Percentiles rank a stretch among this genome's conserved stretches.
phyloP scores from a whole-genome alignment of 1,284 basidiomycete genomes.

The Leccinum griseonigrum region DNA sequence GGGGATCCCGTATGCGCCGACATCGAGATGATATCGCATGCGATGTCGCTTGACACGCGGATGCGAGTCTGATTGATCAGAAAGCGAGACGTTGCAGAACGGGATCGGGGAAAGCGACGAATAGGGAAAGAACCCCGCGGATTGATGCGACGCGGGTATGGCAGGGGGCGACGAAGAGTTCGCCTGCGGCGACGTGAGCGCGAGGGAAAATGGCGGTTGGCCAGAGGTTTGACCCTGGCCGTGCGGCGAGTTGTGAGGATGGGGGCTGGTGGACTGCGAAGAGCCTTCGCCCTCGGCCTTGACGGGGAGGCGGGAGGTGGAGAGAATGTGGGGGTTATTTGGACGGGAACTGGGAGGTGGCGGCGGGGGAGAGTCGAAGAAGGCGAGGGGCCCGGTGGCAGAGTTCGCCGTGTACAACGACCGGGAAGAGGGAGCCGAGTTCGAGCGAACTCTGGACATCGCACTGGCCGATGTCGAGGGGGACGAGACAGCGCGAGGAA shows the following conservation, averaged over 20 bases:
- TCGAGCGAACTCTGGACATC: constrained; percentile 45
- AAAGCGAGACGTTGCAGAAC: constrained; percentile 26
- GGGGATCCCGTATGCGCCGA: constrained; percentile 72
- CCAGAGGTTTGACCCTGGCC: constrained; percentile 32
- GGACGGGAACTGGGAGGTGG: constrained; percentile 40
- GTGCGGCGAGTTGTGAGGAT: constrained; percentile 30
- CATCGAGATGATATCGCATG: constrained; percentile 60
- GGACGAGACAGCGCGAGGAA: constrained; percentile 36
- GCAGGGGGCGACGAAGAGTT: constrained; percentile 34
- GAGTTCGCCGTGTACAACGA: constrained; percentile 40
- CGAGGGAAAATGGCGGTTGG: constrained; percentile 40
- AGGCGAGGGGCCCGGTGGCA: constrained; percentile 37
- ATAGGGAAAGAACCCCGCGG: constrained; percentile 36
- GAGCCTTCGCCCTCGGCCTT: constrained; percentile 47
- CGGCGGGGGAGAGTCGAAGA: constrained; percentile 46
- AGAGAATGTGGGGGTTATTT: constrained; percentile 39
- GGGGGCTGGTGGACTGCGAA: constrained; percentile 27
- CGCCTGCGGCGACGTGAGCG: constrained; percentile 43
- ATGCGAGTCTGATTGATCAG: constrained; percentile 29
- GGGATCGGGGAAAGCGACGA: constrained; percentile 33
- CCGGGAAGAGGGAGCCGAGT: constrained; percentile 38
- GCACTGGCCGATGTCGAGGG: constrained; percentile 29
- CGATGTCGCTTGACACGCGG: constrained; percentile 39
- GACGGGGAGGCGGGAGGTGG: constrained; percentile 45
- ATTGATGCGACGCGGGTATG: constrained; percentile 41